phyloP scores from a whole-genome alignment of 2,329 filamentous ascomycete genomes.

The Fusarium sp. region DNA sequence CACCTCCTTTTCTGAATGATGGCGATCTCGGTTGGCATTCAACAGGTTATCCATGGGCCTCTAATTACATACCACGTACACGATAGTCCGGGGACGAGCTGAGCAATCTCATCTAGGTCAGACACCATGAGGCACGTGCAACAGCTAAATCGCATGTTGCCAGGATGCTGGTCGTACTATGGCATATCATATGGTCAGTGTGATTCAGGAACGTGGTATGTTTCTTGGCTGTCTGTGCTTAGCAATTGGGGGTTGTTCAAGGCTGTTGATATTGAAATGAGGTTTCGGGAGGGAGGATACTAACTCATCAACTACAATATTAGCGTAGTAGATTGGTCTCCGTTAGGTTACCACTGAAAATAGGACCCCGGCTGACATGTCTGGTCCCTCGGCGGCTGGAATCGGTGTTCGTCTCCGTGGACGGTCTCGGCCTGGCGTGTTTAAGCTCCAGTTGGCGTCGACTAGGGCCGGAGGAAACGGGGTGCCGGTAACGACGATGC shows the following conservation, averaged over 20 bases:
- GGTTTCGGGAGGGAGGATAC: not conserved
- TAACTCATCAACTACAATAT: not conserved
- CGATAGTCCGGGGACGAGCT: conserved; percentile 21
- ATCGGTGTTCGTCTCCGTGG: conserved; percentile 26
- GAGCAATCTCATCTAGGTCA: conserved; percentile 20
- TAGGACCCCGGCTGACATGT: not conserved
- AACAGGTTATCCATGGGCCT: conserved; percentile 2
- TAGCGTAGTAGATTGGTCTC: not conserved
- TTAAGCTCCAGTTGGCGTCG: conserved; percentile 32
- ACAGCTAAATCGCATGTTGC: conserved; percentile 40
- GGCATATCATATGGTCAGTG: conserved; percentile 7
- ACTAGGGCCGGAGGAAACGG: conserved; percentile 36
- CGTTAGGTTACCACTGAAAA: not conserved
- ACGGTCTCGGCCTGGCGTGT: conserved; percentile 36
- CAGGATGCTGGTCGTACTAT: conserved; percentile 37
- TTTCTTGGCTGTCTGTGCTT: conserved; percentile 19
- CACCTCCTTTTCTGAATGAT: conserved; percentile 11
- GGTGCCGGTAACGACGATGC: conserved; percentile 33
- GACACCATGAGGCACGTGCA: conserved; percentile 40
- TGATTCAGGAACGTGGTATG: conserved; percentile 5
- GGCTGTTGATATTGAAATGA: not conserved
- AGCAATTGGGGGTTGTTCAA: conserved; percentile 1
- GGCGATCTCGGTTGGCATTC: conserved; percentile 8
- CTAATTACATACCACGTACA: conserved; percentile 22
- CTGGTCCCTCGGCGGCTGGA: conserved; percentile 21